These are phyloP conservation scores for Trichoderma lentiforme DNA, from an alignment of 2,329 filamentous ascomycete species.

Conservation along the genomic window DNA sequence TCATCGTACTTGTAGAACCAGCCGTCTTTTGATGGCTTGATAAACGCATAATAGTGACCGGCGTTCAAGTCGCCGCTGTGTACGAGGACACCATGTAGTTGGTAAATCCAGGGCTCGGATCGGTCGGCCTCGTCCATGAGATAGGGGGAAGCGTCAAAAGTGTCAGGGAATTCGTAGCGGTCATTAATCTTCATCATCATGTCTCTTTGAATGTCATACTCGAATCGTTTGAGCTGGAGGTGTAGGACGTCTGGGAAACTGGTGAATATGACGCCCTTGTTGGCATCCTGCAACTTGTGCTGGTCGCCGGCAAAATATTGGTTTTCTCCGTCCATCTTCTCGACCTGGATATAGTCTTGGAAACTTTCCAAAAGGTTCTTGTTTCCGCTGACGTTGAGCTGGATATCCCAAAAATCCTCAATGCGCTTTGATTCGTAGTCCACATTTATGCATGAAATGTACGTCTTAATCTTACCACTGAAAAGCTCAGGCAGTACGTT, in stretches of 20 bases:
- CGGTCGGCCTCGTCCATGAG: constrained; percentile 81
- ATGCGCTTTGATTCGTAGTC: constrained; percentile 93
- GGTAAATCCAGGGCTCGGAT: constrained; percentile 87
- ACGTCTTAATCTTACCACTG: constrained; percentile 97
- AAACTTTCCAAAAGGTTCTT: constrained; percentile 92
- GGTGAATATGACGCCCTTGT: constrained; percentile 96
- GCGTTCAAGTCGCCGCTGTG: constrained; percentile 97
- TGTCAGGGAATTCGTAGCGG: constrained; percentile 82
- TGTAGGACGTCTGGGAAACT: constrained; percentile 92
- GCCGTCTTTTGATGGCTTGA: constrained; percentile 90
- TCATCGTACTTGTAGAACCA: constrained; percentile 98
- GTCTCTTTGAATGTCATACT: constrained; percentile 94
- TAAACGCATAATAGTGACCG: constrained; percentile 95
- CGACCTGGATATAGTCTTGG: constrained; percentile 91
- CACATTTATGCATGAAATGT: constrained; percentile 97
- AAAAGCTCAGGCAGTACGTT: constrained; percentile 88
- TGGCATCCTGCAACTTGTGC: constrained; percentile 89
- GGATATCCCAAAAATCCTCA: constrained; percentile 99
- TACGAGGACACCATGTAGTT: constrained; percentile 90
- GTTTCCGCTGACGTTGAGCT: constrained; percentile 93
- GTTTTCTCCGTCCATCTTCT: constrained; percentile 96
- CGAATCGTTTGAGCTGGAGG: constrained; percentile 92
- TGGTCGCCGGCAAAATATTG: constrained; percentile 93
- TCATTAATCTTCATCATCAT: constrained; percentile 99
- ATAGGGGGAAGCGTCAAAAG: constrained; percentile 81